These are phyloP conservation scores for Entomortierella chlamydospora DNA, from an alignment of 192 early-diverging fungal species.

Conservation along the genomic window DNA sequence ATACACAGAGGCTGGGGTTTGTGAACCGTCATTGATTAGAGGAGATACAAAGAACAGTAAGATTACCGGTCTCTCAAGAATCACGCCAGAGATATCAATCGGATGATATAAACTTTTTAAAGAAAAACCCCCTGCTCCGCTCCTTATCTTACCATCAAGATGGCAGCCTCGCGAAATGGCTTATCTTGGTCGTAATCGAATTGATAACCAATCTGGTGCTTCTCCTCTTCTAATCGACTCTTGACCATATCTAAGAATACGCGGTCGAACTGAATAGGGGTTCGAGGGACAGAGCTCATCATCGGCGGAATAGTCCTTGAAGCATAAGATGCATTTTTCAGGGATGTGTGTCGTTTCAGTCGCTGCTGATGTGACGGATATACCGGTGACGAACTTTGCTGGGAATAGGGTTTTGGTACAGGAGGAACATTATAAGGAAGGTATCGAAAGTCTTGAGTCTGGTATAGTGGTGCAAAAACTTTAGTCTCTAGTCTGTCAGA, in stretches of 20 bases:
- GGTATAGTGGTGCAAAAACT: slow-evolving; percentile 43
- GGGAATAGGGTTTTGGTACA: slow-evolving; percentile 3
- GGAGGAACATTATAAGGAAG: slow-evolving; percentile 19
- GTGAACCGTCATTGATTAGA: no score
- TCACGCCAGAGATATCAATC: no score
- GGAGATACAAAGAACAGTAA: neutral
- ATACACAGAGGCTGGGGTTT: slow-evolving; percentile 69
- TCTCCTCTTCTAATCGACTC: slow-evolving; percentile 23
- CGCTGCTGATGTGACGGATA: slow-evolving; percentile 33
- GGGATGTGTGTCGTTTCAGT: slow-evolving; percentile 5
- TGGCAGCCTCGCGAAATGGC: slow-evolving; percentile 44
- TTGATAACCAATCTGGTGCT: slow-evolving; percentile 19
- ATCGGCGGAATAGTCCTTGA: slow-evolving; percentile 33
- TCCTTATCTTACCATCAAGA: slow-evolving; percentile 35
- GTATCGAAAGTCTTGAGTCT: slow-evolving; percentile 17
- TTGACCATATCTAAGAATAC: slow-evolving; percentile 31
- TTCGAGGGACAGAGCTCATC: slow-evolving; percentile 15
- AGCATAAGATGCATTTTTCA: slow-evolving; percentile 24
- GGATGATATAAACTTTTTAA: neutral
- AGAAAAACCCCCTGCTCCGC: neutral
- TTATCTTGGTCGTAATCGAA: slow-evolving; percentile 51
- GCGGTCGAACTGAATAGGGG: slow-evolving; percentile 19
- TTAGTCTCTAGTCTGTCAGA: slow-evolving; percentile 17
- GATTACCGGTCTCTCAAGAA: neutral
- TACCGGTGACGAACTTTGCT: neutral